Evolutionary conservation across 2,329 filamentous ascomycete genomes (phyloP).

Genomic region (Aspergillus cejpii): DNA sequence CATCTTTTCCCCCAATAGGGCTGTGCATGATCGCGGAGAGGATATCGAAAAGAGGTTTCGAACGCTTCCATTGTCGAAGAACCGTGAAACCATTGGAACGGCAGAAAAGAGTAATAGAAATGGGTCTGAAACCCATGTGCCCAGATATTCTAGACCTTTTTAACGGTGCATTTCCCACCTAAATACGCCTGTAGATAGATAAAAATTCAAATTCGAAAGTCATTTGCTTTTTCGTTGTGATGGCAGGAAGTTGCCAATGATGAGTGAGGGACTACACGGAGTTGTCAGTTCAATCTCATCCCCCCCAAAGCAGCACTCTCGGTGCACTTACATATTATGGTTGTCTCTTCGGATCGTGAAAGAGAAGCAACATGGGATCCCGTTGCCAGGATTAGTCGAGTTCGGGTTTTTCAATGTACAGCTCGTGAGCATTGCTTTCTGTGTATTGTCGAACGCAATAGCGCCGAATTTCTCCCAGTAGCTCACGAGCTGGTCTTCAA

Average conservation of each 20-base stretch:
- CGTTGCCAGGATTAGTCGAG: constrained; percentile 54
- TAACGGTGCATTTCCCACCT: neutral
- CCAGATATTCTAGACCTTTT: neutral
- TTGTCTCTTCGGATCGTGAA: constrained; percentile 93
- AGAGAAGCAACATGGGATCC: constrained; percentile 91
- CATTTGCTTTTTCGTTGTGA: constrained; percentile 57
- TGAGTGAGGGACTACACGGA: constrained; percentile 70
- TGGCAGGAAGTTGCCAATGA: constrained; percentile 93
- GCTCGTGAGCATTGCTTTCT: constrained; percentile 91
- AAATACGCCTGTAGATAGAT: neutral
- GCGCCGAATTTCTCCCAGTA: constrained; percentile 99
- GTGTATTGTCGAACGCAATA: constrained; percentile 88
- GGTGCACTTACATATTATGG: constrained; percentile 76
- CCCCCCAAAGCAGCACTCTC: neutral
- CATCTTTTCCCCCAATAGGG: neutral
- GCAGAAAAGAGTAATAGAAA: neutral
- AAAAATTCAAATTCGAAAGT: constrained; percentile 2
- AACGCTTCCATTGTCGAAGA: neutral
- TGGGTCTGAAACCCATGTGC: neutral
- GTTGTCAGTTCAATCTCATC: constrained; percentile 2
- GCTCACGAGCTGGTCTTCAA: constrained; percentile 86
- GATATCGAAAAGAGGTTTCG: neutral
- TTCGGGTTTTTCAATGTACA: constrained; percentile 83
- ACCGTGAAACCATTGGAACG: neutral
- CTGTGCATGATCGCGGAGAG: neutral